Conservation (phyloP, 1,284 basidiomycete species). For the Grifola frondosa region DNA sequence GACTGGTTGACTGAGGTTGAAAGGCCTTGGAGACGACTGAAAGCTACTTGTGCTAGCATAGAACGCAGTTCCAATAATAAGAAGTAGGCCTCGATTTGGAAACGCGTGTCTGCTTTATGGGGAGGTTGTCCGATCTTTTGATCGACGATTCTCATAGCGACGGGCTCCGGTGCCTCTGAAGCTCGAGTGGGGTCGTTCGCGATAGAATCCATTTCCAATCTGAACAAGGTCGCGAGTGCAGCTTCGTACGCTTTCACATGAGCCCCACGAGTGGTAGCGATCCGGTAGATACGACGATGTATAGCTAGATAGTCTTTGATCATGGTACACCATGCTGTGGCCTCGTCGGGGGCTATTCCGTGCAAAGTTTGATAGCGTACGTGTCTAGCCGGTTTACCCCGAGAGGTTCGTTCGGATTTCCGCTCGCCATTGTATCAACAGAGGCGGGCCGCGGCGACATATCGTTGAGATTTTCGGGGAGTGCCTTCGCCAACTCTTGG, state of each 20-base stretch:
- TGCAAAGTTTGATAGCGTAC: conserved; percentile 14
- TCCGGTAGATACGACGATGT: conserved; percentile 37
- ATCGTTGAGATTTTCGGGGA: neutral
- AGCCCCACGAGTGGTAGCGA: conserved; percentile 46
- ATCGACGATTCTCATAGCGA: conserved; percentile 47
- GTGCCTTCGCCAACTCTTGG: conserved; percentile 12
- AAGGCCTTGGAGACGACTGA: conserved; percentile 20
- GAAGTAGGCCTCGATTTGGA: conserved; percentile 54
- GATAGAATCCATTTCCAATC: conserved; percentile 43
- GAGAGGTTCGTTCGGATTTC: conserved; percentile 10
- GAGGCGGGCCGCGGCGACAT: too few relatives aligned
- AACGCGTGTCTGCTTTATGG: conserved; percentile 53
- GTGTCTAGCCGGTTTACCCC: conserved; percentile 1
- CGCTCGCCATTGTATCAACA: neutral
- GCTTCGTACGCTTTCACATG: conserved; percentile 55
- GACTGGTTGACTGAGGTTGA: too few relatives aligned
- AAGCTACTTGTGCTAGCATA: conserved; percentile 33
- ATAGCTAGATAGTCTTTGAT: conserved; percentile 32
- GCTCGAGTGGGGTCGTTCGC: conserved; percentile 34
- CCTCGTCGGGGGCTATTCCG: conserved; percentile 22
- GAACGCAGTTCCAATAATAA: conserved; percentile 46
- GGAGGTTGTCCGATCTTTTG: conserved; percentile 50
- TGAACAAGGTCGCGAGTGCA: conserved; percentile 47
- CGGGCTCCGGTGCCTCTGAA: conserved; percentile 39
- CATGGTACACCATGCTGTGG: conserved; percentile 38